A percentile compares a stretch with the other conserved stretches of the same genome.
Conservation (phyloP, 1,284 basidiomycete species). For the Cystobasidium slooffiae region DNA sequence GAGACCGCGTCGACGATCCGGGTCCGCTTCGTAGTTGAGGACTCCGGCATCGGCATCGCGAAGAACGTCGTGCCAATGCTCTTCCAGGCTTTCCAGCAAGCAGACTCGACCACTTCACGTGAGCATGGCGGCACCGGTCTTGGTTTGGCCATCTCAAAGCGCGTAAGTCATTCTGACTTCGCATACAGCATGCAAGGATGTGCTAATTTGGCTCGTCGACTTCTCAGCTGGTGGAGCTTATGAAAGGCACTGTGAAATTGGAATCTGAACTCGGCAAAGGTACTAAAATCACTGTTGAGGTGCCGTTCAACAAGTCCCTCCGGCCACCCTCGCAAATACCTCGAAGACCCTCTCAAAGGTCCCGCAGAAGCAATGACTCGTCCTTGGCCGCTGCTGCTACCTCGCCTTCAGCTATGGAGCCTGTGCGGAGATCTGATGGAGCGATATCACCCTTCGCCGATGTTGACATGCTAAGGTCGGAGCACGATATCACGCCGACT, state of each 20-base stretch:
- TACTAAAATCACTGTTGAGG: slow-evolving; percentile 42
- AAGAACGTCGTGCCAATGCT: slow-evolving; percentile 53
- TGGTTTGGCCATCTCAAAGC: slow-evolving; percentile 53
- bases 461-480: not conserved
- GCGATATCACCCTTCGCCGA: not conserved
- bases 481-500: too few relatives aligned
- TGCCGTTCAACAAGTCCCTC: slow-evolving; percentile 47
- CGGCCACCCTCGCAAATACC: slow-evolving; percentile 18
- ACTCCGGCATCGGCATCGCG: slow-evolving; percentile 57
- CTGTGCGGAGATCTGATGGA: not conserved
- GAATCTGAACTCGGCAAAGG: slow-evolving; percentile 46
- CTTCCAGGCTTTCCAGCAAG: slow-evolving; percentile 57
- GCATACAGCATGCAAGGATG: not conserved
- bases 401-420: slow-evolving; percentile 10
- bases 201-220: not conserved
- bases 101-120: slow-evolving; percentile 46
- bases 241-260: slow-evolving; percentile 48
- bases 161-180: slow-evolving; percentile 8
- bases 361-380: not conserved
- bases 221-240: slow-evolving; percentile 51
- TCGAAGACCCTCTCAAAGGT: slow-evolving; percentile 11
- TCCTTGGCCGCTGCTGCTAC: not conserved
- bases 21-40: slow-evolving; percentile 55
- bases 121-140: slow-evolving; percentile 51
- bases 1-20: slow-evolving; percentile 52